phyloP scores from a whole-genome alignment of 1,284 basidiomycete genomes.

The Ceratobasidium sp. region DNA sequence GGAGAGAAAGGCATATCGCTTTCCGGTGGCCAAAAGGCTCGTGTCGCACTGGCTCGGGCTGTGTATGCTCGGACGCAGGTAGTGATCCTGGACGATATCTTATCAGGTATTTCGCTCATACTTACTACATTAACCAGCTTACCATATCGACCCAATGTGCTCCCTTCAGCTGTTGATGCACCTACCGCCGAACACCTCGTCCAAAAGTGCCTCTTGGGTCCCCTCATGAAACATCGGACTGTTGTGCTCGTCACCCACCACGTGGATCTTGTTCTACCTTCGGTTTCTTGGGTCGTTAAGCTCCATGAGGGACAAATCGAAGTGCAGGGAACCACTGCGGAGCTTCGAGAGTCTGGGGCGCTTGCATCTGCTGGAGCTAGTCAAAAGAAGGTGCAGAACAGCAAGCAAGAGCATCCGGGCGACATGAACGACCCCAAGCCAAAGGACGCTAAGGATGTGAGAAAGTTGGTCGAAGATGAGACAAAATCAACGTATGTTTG shows the following conservation, averaged over 20 bases:
- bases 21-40: conserved; percentile 28
- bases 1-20: conserved; percentile 43
- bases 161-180: conserved; percentile 60
- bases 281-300: conserved; percentile 57
- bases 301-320: conserved; percentile 32
- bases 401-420: not conserved
- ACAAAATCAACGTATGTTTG: conserved; percentile 41
- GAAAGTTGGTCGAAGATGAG: conserved; percentile 45
- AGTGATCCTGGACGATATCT: conserved; percentile 50
- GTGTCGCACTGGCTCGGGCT: conserved; percentile 48
- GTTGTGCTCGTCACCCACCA: conserved; percentile 81
- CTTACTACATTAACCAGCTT: too few relatives aligned
- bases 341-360: conserved; percentile 20
- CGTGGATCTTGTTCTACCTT: conserved; percentile 77
- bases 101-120: not conserved
- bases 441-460: not conserved
- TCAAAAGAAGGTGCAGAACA: conserved; percentile 18
- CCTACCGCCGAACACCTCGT: conserved; percentile 77
- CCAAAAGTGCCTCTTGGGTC: conserved; percentile 70
- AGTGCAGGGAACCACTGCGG: conserved; percentile 23
- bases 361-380: not conserved
- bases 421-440: not conserved
- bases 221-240: conserved; percentile 71
- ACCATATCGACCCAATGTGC: too few relatives aligned
- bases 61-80: conserved; percentile 50